Evolutionary conservation across 2,329 filamentous ascomycete species (phyloP), one percentile per base, ranked within the genome.

Genomic region (Calonectria honghensis): DNA sequence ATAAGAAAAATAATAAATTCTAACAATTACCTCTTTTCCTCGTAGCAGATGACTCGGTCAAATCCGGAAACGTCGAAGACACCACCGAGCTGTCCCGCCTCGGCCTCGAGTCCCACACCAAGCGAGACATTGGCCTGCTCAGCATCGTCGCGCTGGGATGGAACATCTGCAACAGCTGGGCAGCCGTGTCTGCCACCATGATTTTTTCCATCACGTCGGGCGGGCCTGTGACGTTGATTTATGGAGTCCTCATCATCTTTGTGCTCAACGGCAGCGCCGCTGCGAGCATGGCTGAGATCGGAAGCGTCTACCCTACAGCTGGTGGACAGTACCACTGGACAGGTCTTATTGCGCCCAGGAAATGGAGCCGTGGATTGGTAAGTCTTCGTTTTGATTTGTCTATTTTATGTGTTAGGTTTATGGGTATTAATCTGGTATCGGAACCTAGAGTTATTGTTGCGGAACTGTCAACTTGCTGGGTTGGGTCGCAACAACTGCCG

Each of bases 281-380:
- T 13, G 73, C 69, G 39, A 74, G 68, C 57, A 72, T 74, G 73
- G 73, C 73, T 3, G 73, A 74, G 54, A 63, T 74, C 18, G 69
- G 69, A 5, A 74, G 73, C 14, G 69, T 67, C 59, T 74, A 74
- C 65, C 73, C 73, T 69, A 74, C 69, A 72, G 73, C 73, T 3
- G 73, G 73, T 27, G 85, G 85, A 4, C 85, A 86, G 61, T 86
- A 85, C 69, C 84, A 86, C 32, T 85, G 83, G 81, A 82, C 83
- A 1, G 81, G 78, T 18, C 82, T 84, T 9, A 72, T 82, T 24
- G 77, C 80, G 6, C 80, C 81, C 39, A 80, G 75, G 41, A 73
- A 67, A 51, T 76, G 73, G 70, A 78, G 76, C 59, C 50, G 73
- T n/a, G 66, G 71, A 3, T 11, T 73, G 70, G 59, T 78, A 69